These are phyloP conservation scores for Rhodomyrtus tomentosa DNA, from an alignment of 345 rosid genomes.

Conservation along the genomic window DNA sequence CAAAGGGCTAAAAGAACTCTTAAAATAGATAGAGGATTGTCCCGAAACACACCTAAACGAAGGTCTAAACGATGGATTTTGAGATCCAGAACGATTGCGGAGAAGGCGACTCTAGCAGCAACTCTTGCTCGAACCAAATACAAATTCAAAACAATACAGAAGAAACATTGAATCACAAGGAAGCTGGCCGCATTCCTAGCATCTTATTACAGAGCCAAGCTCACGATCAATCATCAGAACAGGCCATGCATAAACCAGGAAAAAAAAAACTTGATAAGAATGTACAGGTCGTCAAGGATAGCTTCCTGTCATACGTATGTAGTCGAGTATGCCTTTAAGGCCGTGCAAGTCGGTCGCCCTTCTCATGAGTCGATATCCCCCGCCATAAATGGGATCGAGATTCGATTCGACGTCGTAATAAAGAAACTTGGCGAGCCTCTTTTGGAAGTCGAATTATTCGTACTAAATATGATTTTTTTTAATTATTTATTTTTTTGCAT, in stretches of 20 bases:
- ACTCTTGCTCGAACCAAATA: background rate
- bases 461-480: too few species aligned
- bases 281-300: background rate
- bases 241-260: background rate
- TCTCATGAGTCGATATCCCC: background rate
- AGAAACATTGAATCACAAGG: background rate
- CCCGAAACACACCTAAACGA: too few species aligned
- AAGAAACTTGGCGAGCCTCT: background rate
- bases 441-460: background rate
- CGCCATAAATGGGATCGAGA: background rate
- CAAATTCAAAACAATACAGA: background rate
- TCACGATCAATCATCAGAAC: background rate
- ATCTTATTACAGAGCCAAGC: background rate
- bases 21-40: too few species aligned
- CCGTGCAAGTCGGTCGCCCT: background rate
- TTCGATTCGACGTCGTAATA: background rate
- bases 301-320: background rate
- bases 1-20: too few species aligned
- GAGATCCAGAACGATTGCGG: too few species aligned
- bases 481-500: too few species aligned
- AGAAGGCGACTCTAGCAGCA: too few species aligned
- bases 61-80: too few species aligned
- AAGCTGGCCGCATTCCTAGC: background rate
- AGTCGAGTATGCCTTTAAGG: background rate
- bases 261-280: background rate